Evolutionary conservation across 169 alveolate genomes (phyloP), one percentile per base, ranked within the genome.

Genomic region (Plasmodium fragile): DNA sequence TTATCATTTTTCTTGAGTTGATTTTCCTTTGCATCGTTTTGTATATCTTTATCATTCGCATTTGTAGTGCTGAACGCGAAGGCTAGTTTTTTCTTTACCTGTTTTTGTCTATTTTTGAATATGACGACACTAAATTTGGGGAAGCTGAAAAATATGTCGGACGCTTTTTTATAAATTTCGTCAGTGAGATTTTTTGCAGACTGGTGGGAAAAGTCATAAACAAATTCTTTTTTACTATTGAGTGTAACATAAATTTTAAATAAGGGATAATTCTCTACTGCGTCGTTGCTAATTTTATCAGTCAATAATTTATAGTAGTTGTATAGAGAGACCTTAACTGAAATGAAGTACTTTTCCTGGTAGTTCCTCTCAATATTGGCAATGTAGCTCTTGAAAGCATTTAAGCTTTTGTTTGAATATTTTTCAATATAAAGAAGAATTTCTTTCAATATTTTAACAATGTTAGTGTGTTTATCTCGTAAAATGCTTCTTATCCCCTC

Each of bases 21-120:
- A 65, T 78, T 78, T 22, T 77, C 94, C 34, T 89, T 32, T n/a
- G 39, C 4, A 36, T 78, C 90, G 22, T 89, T 78, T 2, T 65
- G 53, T 22, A 11, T 28, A 32, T 77, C 89, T 36, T 78, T 89
- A 11, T 89, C 94, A 78, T 89, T 89, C 8, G 82, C 30, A 59
- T 78, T 89, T 11, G 79, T 34, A 3, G 94, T 89, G 53, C 72
- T 71, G 43, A 89, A 89, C 16, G 69, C 82, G 70, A 89, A 89
- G 25, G 94, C 94, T 32, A 89, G 41, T 65, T 78, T 89, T 78
- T 89, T 89, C 49, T 89, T 89, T 4, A 89, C 81, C 71, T 77
- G 82, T 59, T 89, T 89, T 78, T 89, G 94, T 89, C 90, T 89
- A 78, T 89, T 89, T 89, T 89, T 89, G 39, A 89, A 89, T 16